phyloP scores from a whole-genome alignment of 164 flowering plant genomes.

The Protea cynaroides region DNA sequence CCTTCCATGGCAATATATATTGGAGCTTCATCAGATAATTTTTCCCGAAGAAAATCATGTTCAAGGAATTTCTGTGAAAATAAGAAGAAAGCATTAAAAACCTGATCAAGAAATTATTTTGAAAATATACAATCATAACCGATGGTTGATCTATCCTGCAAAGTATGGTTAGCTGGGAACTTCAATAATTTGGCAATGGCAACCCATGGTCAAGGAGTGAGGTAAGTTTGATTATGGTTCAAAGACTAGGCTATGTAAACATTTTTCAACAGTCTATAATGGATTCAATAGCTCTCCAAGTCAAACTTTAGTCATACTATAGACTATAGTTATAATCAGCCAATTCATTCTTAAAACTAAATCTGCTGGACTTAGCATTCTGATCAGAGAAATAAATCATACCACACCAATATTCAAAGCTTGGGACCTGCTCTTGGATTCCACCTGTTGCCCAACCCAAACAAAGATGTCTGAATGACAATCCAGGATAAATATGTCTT shows the following conservation, averaged over 20 bases:
- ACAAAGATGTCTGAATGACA: slow-evolving; percentile 85
- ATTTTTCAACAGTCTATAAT: too few species aligned
- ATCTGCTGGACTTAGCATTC: not conserved
- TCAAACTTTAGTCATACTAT: not conserved
- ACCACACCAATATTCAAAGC: slow-evolving; percentile 91
- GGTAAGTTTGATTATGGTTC: not conserved
- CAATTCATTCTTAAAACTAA: not conserved
- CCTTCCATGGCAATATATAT: slow-evolving; percentile 77
- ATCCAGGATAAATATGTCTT: slow-evolving; percentile 87
- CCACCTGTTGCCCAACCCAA: slow-evolving; percentile 93
- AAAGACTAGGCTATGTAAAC: not conserved
- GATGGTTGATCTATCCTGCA: not conserved
- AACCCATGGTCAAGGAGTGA: too few species aligned
- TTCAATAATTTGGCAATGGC: not conserved
- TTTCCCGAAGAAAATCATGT: slow-evolving; percentile 79
- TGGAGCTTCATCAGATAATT: slow-evolving; percentile 70
- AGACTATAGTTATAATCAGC: not conserved
- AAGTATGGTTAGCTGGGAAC: not conserved
- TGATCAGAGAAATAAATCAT: slow-evolving; percentile 10
- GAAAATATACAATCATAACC: not conserved
- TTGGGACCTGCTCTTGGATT: slow-evolving; percentile 51
- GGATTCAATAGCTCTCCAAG: not conserved
- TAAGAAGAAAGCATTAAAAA: not conserved
- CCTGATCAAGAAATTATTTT: not conserved
- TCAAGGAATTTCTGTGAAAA: slow-evolving; percentile 76